Evolutionary conservation across 2,329 filamentous ascomycete genomes (phyloP).

Genomic region (Orbilia quercus): DNA sequence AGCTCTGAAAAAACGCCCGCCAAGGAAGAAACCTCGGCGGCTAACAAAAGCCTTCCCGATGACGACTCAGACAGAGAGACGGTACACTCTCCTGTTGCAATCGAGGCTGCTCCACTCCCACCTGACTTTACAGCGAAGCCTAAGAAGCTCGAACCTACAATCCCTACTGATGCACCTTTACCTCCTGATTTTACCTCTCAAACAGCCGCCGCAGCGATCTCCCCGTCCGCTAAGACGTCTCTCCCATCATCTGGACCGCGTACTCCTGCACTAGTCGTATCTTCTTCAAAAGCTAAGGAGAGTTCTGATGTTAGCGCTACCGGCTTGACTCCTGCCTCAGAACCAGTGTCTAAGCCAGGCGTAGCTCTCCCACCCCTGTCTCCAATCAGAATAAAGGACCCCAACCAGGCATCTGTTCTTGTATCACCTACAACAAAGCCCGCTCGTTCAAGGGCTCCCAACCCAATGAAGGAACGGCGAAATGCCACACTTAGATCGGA

Average conservation of each 20-base stretch:
- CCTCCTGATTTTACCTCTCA: conserved; percentile 36
- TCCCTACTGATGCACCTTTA: conserved; percentile 37
- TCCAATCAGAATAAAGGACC: conserved; percentile 2
- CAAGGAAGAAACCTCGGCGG: conserved; percentile 20
- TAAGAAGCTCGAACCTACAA: conserved; percentile 18
- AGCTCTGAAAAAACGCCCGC: conserved; percentile 18
- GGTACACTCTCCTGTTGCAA: conserved; percentile 18
- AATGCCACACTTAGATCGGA: background rate
- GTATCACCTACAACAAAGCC: conserved; percentile 1
- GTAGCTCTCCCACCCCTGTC: background rate
- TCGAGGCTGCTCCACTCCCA: conserved; percentile 42
- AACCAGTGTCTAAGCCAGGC: conserved; percentile 2
- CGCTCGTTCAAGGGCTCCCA: conserved; percentile 10
- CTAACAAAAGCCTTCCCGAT: conserved; percentile 38
- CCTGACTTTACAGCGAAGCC: conserved; percentile 35
- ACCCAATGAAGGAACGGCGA: conserved; percentile 38
- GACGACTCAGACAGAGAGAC: conserved; percentile 50
- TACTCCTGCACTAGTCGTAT: conserved; percentile 12
- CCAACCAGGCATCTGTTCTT: background rate
- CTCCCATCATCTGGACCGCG: conserved; percentile 32
- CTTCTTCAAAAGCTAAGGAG: background rate
- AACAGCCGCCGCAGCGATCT: background rate
- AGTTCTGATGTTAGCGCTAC: background rate
- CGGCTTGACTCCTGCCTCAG: background rate
- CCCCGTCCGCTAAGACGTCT: conserved; percentile 24